Evolutionary conservation across 805 yeast genomes (phyloP).

Genomic region (Metschnikowia proteae): DNA sequence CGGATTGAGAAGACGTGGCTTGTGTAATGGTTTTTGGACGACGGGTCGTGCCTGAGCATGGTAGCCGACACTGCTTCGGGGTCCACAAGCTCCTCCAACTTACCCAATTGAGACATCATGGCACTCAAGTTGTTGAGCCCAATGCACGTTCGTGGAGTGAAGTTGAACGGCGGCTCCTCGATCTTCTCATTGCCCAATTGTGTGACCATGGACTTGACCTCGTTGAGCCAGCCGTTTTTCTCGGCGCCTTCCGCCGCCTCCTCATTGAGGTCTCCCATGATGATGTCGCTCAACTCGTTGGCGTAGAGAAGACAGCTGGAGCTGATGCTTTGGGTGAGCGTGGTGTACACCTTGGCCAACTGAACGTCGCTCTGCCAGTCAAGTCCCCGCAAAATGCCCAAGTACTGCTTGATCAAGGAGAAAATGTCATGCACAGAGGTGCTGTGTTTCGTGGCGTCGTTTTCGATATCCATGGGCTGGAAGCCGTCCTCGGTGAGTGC

Average conservation of each 20-base stretch:
- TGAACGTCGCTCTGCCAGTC: conserved; percentile 67
- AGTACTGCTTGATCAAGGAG: conserved; percentile 54
- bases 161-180: conserved; percentile 51
- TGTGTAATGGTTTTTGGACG: conserved; percentile 27
- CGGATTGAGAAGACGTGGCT: conserved; percentile 62
- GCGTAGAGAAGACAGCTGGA: conserved; percentile 55
- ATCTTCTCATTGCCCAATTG: conserved; percentile 33
- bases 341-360: conserved; percentile 57
- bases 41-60: conserved; percentile 33
- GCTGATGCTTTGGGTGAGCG: conserved; percentile 59
- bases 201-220: conserved; percentile 48
- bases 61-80: conserved; percentile 52
- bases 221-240: conserved; percentile 43
- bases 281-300: conserved; percentile 31
- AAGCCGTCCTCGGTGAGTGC: conserved; percentile 59
- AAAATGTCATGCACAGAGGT: conserved; percentile 67
- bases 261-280: conserved; percentile 42
- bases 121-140: conserved; percentile 66
- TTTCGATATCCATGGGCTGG: conserved; percentile 45
- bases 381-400: conserved; percentile 54
- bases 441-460: conserved; percentile 44
- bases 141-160: conserved; percentile 63
- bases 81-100: conserved; percentile 53
- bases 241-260: conserved; percentile 15
- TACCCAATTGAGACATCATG: conserved; percentile 45